These are phyloP conservation scores for Aspergillus costaricaensis DNA, from an alignment of 2,329 filamentous ascomycete species.

Conservation along the genomic window DNA sequence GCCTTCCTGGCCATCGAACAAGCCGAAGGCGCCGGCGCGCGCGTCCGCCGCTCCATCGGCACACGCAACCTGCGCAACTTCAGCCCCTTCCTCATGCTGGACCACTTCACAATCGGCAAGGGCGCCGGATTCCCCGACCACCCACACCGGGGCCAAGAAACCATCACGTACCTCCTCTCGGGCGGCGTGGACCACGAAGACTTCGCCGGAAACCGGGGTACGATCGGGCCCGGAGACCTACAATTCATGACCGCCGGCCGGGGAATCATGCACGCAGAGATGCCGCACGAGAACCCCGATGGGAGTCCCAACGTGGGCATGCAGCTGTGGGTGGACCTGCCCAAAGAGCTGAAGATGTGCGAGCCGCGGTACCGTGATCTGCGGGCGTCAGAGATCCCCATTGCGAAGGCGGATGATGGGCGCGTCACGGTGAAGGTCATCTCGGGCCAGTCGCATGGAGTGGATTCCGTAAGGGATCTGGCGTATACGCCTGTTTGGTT, in stretches of 20 bases:
- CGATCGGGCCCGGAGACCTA: slow-evolving; percentile 81
- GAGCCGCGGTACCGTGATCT: slow-evolving; percentile 93
- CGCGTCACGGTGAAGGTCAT: slow-evolving; percentile 87
- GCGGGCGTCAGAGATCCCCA: slow-evolving; percentile 74
- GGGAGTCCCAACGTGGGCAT: slow-evolving; percentile 79
- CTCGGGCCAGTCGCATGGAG: slow-evolving; percentile 77
- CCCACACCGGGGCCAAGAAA: slow-evolving; percentile 78
- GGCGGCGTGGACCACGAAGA: slow-evolving; percentile 91
- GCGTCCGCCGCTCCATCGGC: slow-evolving; percentile 84
- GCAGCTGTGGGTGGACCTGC: slow-evolving; percentile 95
- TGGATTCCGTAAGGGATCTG: slow-evolving; percentile 84
- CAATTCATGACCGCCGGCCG: slow-evolving; percentile 97
- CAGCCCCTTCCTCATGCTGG: slow-evolving; percentile 92
- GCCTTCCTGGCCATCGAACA: slow-evolving; percentile 84
- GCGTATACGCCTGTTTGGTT: slow-evolving; percentile 98
- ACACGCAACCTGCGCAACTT: slow-evolving; percentile 81
- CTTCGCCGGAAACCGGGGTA: slow-evolving; percentile 82
- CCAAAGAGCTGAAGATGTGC: slow-evolving; percentile 76
- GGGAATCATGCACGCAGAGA: slow-evolving; percentile 93
- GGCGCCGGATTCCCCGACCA: slow-evolving; percentile 92
- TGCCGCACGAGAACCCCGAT: slow-evolving; percentile 78
- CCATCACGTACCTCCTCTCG: slow-evolving; percentile 84
- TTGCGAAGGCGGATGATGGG: slow-evolving; percentile 68
- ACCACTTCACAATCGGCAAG: slow-evolving; percentile 79
- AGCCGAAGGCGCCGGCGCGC: slow-evolving; percentile 82